Conservation (phyloP, 2,329 filamentous ascomycete species). For the Colletotrichum siamense region DNA sequence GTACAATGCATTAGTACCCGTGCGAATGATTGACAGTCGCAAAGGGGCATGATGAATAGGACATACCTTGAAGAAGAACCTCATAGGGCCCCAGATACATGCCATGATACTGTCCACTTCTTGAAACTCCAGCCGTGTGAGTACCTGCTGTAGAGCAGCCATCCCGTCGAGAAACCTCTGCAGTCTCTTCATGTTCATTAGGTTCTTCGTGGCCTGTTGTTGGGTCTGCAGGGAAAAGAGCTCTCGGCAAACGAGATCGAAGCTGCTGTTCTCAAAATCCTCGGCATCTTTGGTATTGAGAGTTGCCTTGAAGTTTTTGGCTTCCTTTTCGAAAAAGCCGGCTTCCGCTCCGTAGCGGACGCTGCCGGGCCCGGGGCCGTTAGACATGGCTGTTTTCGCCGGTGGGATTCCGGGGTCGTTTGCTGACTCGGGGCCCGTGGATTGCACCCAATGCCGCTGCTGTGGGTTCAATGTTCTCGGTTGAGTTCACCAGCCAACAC, state of each 20-base stretch:
- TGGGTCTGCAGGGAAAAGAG: slow-evolving; percentile 29
- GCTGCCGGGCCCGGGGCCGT: background rate
- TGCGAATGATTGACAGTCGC: background rate
- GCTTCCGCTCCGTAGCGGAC: background rate
- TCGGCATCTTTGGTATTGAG: slow-evolving; percentile 22
- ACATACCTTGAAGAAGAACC: slow-evolving; percentile 26
- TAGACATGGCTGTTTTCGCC: background rate
- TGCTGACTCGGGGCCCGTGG: background rate
- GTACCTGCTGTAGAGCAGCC: slow-evolving; percentile 20
- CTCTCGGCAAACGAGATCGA: slow-evolving; percentile 24
- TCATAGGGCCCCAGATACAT: slow-evolving; percentile 35
- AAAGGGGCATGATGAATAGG: rapidly evolving
- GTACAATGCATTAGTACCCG: background rate
- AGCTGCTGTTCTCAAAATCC: slow-evolving; percentile 21
- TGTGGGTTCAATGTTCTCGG: background rate
- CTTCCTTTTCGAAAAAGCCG: background rate
- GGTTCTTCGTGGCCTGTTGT: slow-evolving; percentile 27
- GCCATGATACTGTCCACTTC: slow-evolving; percentile 23
- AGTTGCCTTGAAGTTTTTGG: slow-evolving; percentile 17
- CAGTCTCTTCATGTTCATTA: slow-evolving; percentile 32
- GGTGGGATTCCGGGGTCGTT: background rate
- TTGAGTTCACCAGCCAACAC: background rate
- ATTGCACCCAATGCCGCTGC: background rate
- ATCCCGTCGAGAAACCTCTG: slow-evolving; percentile 28
- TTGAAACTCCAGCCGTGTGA: background rate